Evolutionary conservation across 768 basidiomycete genomes (phyloP).

Genomic region (Cyathus striatus): DNA sequence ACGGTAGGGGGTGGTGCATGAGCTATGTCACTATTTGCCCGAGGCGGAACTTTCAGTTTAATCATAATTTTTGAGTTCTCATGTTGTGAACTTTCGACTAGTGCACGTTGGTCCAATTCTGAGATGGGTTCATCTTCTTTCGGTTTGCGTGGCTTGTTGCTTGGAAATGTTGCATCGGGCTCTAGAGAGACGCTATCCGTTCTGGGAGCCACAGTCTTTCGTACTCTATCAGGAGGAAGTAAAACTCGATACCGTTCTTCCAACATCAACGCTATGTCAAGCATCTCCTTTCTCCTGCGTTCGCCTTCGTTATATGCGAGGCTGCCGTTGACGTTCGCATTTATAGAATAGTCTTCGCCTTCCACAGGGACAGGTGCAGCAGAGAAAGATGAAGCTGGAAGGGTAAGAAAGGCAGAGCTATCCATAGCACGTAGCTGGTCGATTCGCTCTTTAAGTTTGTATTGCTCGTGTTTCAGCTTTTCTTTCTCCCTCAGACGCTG

Average conservation of each 20-base stretch:
- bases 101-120: constrained; percentile 22
- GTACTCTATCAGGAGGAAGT: constrained; percentile 57
- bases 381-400: constrained; percentile 59
- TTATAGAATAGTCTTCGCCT: constrained; percentile 23
- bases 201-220: constrained; percentile 21
- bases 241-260: constrained; percentile 75
- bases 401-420: constrained; percentile 56
- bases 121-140: constrained; percentile 15
- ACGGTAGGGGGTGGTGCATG: constrained; percentile 17
- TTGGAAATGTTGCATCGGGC: constrained; percentile 10
- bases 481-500: constrained; percentile 86
- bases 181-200: constrained; percentile 13
- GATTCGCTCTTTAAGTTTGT: constrained; percentile 85
- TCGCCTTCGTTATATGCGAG: constrained; percentile 58
- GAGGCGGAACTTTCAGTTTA: constrained; percentile 25
- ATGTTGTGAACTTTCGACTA: constrained; percentile 13
- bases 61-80: constrained; percentile 30
- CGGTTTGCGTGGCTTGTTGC: constrained; percentile 6
- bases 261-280: constrained; percentile 57
- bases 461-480: constrained; percentile 87
- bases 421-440: constrained; percentile 80
- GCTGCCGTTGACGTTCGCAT: constrained; percentile 30
- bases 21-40: constrained; percentile 9
- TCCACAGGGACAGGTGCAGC: constrained; percentile 17
- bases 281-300: constrained; percentile 67